Percentiles rank a stretch among this genome's conserved stretches.
These are phyloP conservation scores for Fusarium sp. DNA, from an alignment of 2,329 filamentous ascomycete species.

Conservation along the genomic window DNA sequence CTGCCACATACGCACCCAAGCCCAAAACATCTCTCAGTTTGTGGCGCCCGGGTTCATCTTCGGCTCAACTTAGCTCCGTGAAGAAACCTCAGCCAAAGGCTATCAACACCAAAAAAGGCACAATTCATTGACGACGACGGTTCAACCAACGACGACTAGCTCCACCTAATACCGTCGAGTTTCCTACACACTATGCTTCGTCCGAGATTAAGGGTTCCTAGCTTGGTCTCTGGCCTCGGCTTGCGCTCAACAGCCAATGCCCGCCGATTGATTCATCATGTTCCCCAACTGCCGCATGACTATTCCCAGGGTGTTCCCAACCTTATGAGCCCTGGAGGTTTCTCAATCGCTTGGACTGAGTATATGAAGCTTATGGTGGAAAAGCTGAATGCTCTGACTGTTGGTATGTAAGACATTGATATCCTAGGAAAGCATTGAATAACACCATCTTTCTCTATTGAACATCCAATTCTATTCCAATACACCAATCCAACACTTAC, in stretches of 20 bases:
- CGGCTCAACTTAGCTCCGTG: slow-evolving; percentile 43
- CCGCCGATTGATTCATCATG: slow-evolving; percentile 61
- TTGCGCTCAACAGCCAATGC: slow-evolving; percentile 53
- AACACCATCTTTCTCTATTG: slow-evolving; percentile 21
- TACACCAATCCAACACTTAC: slow-evolving; percentile 7
- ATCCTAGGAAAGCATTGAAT: not conserved
- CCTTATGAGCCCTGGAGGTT: slow-evolving; percentile 77
- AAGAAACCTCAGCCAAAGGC: slow-evolving; percentile 36
- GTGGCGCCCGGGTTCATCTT: slow-evolving; percentile 17
- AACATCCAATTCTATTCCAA: not conserved
- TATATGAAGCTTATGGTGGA: slow-evolving; percentile 82
- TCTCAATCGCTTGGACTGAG: slow-evolving; percentile 82
- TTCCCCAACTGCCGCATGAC: slow-evolving; percentile 63
- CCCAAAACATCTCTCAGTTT: not conserved
- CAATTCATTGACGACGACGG: slow-evolving; percentile 29
- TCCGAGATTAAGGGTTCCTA: slow-evolving; percentile 66
- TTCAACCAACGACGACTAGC: slow-evolving; percentile 22
- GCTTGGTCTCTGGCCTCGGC: slow-evolving; percentile 56
- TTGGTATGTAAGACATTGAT: slow-evolving; percentile 67
- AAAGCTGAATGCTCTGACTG: slow-evolving; percentile 80
- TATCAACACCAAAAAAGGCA: slow-evolving; percentile 42
- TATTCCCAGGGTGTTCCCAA: slow-evolving; percentile 71
- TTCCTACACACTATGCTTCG: slow-evolving; percentile 60
- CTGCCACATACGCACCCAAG: no score
- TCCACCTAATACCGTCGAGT: slow-evolving; percentile 7